Percentiles rank a stretch among this genome's conserved stretches.
These are phyloP conservation scores for Penicillium bialowiezense DNA, from an alignment of 495 filamentous ascomycete genomes.

Conservation along the genomic window DNA sequence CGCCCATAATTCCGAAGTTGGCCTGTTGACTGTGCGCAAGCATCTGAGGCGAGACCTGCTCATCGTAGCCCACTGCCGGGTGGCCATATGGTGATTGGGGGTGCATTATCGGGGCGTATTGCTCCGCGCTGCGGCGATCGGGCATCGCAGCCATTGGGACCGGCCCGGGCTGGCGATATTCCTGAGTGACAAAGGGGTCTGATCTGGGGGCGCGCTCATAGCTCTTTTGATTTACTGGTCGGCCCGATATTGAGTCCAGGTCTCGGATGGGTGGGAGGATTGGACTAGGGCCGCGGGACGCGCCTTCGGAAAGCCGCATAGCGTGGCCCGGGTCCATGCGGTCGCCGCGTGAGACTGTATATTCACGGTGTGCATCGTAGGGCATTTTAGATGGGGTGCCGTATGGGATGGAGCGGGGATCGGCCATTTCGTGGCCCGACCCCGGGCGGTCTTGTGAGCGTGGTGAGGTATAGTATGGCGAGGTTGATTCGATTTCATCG, in stretches of 20 bases:
- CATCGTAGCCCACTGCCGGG: slow-evolving; percentile 32
- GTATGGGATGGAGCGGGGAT: slow-evolving; percentile 28
- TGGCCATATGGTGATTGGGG: slow-evolving; percentile 29
- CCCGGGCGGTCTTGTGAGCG: slow-evolving; percentile 35
- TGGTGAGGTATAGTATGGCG: slow-evolving; percentile 35
- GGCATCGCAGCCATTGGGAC: slow-evolving; percentile 16
- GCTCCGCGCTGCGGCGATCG: slow-evolving; percentile 29
- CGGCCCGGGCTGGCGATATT: slow-evolving; percentile 23
- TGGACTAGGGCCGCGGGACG: slow-evolving; percentile 37
- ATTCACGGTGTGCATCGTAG: slow-evolving; percentile 30
- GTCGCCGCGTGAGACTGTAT: slow-evolving; percentile 20
- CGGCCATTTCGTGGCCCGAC: slow-evolving; percentile 34
- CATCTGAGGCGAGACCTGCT: slow-evolving; percentile 29
- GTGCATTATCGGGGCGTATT: slow-evolving; percentile 31
- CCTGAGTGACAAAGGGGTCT: slow-evolving; percentile 26
- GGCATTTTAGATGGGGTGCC: slow-evolving; percentile 18
- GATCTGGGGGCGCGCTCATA: slow-evolving; percentile 34
- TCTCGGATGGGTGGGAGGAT: slow-evolving; percentile 45
- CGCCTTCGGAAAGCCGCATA: slow-evolving; percentile 15
- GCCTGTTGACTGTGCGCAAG: slow-evolving; percentile 34
- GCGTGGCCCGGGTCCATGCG: slow-evolving; percentile 18
- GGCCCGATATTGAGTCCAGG: slow-evolving; percentile 35
- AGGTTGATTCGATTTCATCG: slow-evolving; percentile 45
- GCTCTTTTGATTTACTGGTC: slow-evolving; percentile 17
- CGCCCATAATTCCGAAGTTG: slow-evolving; percentile 46